These are phyloP conservation scores for Saccharum hybrid DNA, from an alignment of 202 grass and related monocot genomes.

Conservation along the genomic window DNA sequence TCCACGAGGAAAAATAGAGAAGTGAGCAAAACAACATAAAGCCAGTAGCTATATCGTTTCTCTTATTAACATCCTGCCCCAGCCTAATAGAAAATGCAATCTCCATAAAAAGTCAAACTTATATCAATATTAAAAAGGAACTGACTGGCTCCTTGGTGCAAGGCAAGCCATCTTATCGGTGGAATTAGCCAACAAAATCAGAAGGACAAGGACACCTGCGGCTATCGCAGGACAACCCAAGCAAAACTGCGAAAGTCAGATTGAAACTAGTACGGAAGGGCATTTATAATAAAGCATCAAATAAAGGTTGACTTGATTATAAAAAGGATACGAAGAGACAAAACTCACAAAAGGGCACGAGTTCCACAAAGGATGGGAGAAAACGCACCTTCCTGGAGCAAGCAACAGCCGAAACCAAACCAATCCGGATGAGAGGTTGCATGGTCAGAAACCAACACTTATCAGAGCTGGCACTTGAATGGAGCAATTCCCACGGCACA, in stretches of 20 bases:
- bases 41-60: not conserved
- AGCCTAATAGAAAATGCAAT: conserved; percentile 29
- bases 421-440: conserved; percentile 24
- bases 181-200: conserved; percentile 31
- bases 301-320: conserved; percentile 29
- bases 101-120: conserved; percentile 38
- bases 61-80: conserved; percentile 15
- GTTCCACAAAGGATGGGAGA: conserved; percentile 18
- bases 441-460: conserved; percentile 37
- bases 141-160: conserved; percentile 25
- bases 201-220: conserved; percentile 27
- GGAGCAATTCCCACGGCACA: conserved; percentile 31
- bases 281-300: conserved; percentile 9
- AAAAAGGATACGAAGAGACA: not conserved
- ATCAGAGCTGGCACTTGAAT: not conserved
- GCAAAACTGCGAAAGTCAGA: conserved; percentile 42
- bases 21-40: conserved; percentile 21
- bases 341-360: not conserved
- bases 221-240: conserved; percentile 17
- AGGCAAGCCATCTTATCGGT: conserved; percentile 24
- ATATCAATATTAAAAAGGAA: conserved; percentile 30
- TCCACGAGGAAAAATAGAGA: not conserved
- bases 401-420: conserved; percentile 38
- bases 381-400: conserved; percentile 41
- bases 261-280: conserved; percentile 21